Conservation (phyloP, 2,329 filamentous ascomycete species). For the Calonectria fujianensis region DNA sequence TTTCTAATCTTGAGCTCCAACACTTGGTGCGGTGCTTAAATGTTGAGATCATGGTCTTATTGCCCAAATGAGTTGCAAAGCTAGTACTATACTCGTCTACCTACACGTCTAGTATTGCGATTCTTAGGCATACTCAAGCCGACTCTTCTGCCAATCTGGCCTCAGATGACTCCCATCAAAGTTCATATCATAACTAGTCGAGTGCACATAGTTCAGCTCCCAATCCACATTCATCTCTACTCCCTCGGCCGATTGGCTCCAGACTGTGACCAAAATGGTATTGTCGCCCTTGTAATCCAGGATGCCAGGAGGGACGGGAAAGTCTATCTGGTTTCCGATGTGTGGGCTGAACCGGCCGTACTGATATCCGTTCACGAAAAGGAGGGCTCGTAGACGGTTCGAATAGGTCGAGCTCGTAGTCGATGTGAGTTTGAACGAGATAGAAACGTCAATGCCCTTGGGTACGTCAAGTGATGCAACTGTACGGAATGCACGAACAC, state of each 20-base stretch:
- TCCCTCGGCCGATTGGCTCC: conserved; percentile 74
- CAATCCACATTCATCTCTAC: conserved; percentile 70
- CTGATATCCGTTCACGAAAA: conserved; percentile 80
- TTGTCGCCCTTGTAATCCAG: conserved; percentile 76
- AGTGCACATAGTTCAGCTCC: conserved; percentile 72
- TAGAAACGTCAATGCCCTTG: conserved; percentile 70
- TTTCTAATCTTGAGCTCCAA: neutral
- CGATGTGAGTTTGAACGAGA: conserved; percentile 72
- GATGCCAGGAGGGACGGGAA: conserved; percentile 76
- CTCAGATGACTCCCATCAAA: conserved; percentile 70
- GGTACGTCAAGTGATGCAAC: conserved; percentile 71
- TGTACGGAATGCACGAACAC: conserved; percentile 74
- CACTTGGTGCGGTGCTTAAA: neutral
- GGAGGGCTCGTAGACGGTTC: conserved; percentile 68
- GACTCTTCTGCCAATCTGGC: conserved; percentile 68
- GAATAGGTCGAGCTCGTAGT: conserved; percentile 58
- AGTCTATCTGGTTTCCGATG: conserved; percentile 76
- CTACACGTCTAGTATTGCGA: neutral
- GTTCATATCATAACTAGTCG: conserved; percentile 70
- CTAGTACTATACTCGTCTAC: neutral
- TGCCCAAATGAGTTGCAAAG: neutral
- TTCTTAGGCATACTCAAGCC: conserved; percentile 60
- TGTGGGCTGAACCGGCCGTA: conserved; percentile 76
- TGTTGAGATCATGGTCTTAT: neutral
- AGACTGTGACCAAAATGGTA: conserved; percentile 74